Percentiles rank a stretch among this genome's conserved stretches.
Conservation (phyloP, 495 filamentous ascomycete genomes). For the Trichodelitschia bisporula region DNA sequence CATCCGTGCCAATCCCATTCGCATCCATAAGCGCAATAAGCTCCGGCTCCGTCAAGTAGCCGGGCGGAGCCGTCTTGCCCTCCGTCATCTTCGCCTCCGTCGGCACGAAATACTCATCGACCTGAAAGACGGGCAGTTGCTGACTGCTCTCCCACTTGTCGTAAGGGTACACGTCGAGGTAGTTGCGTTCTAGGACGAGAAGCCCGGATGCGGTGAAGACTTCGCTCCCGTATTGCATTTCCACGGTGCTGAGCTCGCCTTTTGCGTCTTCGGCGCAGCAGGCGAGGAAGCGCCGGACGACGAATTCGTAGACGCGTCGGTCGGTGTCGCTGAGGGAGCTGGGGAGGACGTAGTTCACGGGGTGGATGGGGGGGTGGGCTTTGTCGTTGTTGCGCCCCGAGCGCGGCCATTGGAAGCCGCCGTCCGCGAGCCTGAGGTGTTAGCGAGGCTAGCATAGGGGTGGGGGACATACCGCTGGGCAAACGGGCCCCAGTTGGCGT, state of each 20-base stretch:
- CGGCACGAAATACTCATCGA: conserved; percentile 64
- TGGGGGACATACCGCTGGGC: conserved; percentile 36
- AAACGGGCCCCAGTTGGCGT: conserved; percentile 55
- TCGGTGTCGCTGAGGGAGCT: conserved; percentile 31
- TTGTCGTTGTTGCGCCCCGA: conserved; percentile 78
- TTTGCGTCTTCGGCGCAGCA: conserved; percentile 90
- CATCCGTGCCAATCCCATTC: conserved; percentile 94
- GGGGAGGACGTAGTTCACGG: conserved; percentile 50
- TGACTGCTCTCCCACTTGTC: conserved; percentile 84
- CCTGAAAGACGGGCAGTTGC: conserved; percentile 50
- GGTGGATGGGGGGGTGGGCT: conserved; percentile 92
- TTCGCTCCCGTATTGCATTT: conserved; percentile 66
- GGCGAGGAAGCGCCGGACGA: conserved; percentile 80
- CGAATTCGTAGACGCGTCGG: conserved; percentile 71
- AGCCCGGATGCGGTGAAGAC: conserved; percentile 57
- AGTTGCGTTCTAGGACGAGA: conserved; percentile 72
- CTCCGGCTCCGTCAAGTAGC: conserved; percentile 83
- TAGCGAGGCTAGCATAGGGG: conserved; percentile 4
- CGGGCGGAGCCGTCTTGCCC: conserved; percentile 62
- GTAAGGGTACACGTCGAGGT: conserved; percentile 86
- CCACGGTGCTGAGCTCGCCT: conserved; percentile 61
- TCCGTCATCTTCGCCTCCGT: conserved; percentile 74
- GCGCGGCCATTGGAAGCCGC: conserved; percentile 58
- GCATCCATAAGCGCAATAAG: conserved; percentile 97
- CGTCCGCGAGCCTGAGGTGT: conserved; percentile 33